phyloP scores from a whole-genome alignment of 305 asterid genomes.

The Caryopteris hybrid region DNA sequence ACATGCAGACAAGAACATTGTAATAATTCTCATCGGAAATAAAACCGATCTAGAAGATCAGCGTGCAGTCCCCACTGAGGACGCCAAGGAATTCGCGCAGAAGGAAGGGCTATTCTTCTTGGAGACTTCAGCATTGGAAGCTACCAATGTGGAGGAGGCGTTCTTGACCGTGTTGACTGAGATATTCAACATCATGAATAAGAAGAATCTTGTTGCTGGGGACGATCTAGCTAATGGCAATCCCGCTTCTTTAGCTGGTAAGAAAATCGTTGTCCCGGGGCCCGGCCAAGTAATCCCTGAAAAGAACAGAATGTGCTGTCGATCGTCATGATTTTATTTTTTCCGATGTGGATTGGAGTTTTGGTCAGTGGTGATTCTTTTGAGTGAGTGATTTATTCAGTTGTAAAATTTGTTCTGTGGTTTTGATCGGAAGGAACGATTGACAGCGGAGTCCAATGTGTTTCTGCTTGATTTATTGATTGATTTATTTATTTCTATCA shows the following conservation, averaged over 20 bases:
- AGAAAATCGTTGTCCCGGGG: slow-evolving; percentile 71
- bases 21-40: slow-evolving; percentile 64
- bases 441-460: no score
- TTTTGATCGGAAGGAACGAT: no score
- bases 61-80: slow-evolving; percentile 62
- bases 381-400: slow-evolving; percentile 26
- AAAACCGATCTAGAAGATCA: slow-evolving; percentile 74
- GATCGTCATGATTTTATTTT: slow-evolving; percentile 41
- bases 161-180: slow-evolving; percentile 55
- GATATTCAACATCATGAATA: slow-evolving; percentile 71
- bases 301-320: slow-evolving; percentile 61
- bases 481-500: no score
- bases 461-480: no score
- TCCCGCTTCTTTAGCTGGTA: slow-evolving; percentile 56
- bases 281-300: slow-evolving; percentile 78
- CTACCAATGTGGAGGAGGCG: slow-evolving; percentile 69
- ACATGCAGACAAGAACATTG: slow-evolving; percentile 85
- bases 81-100: slow-evolving; percentile 62
- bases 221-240: slow-evolving; percentile 55
- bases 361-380: slow-evolving; percentile 17
- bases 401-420: slow-evolving; percentile 19
- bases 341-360: not conserved
- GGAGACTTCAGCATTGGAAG: slow-evolving; percentile 64
- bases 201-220: slow-evolving; percentile 54
- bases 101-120: slow-evolving; percentile 60